A percentile compares a stretch with the other conserved stretches of the same genome.
phyloP scores from a whole-genome alignment of 1,139 yeast genomes.

The Saccharomyces hybrid region DNA sequence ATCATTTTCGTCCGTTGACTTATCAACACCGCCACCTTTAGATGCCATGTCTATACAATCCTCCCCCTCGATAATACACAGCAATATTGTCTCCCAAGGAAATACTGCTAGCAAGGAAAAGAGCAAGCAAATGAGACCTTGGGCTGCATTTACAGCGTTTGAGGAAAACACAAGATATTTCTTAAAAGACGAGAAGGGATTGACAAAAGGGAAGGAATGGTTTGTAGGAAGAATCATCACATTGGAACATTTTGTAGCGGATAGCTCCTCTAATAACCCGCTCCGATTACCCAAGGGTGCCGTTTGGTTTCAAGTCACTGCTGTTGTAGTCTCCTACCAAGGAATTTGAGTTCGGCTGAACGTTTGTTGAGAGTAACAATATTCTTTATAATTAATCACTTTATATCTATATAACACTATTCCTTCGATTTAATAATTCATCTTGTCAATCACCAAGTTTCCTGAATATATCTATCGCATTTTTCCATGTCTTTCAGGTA shows the following conservation, averaged over 20 bases:
- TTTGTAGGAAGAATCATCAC: conserved; percentile 26
- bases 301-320: conserved; percentile 28
- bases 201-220: conserved; percentile 28
- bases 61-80: background rate
- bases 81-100: background rate
- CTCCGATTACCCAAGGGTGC: conserved; percentile 23
- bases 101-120: conserved; percentile 6
- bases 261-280: conserved; percentile 17
- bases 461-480: conserved; percentile 68
- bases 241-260: conserved; percentile 19
- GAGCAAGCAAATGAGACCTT: conserved; percentile 13
- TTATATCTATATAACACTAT: background rate
- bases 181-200: conserved; percentile 16
- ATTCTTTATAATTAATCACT: background rate
- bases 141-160: conserved; percentile 33
- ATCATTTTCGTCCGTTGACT: conserved; percentile 30
- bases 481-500: conserved; percentile 57
- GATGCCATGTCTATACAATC: conserved; percentile 9
- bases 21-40: conserved; percentile 30
- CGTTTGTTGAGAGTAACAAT: background rate
- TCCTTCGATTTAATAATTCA: background rate
- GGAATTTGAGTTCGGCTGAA: background rate
- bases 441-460: conserved; percentile 61
- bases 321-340: conserved; percentile 13
- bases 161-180: conserved; percentile 26